Evolutionary conservation across 768 basidiomycete genomes (phyloP), one percentile per base, ranked within the genome.

Genomic region (Leccinum rimulosum): DNA sequence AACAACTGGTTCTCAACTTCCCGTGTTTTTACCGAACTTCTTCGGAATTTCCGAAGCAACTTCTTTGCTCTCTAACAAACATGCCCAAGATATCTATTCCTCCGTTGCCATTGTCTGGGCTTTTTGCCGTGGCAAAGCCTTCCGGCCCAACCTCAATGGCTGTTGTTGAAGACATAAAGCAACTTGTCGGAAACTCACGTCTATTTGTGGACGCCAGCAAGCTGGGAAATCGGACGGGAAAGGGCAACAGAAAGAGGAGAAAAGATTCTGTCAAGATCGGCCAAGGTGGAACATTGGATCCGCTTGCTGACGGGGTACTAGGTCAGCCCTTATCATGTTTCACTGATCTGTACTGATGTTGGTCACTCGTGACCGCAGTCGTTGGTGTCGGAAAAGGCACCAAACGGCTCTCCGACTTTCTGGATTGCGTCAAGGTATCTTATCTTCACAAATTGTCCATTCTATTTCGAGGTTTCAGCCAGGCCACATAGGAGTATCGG

Each of bases 261-360:
- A 70, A 69, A 15, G 80, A 83, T 22, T 67, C 74, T 2, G 77
- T 95, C 55, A 95, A 96, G 74, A 84, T 95, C 52, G 95, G 94
- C 1, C 92, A 95, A 73, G 94, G 94, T 30, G 95, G 97, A 4
- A 99, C 97, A 4, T 78, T 99, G 52, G 97, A 99, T 77, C 97
- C 97, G 15, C 80, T 98, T 36, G 97, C 97, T 6, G 93, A 97
- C 73, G 96, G 96, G 48, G 93, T 97, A 15, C 77, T 98, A 62
- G 93, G 95, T 95, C 64, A 80, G 65, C 59, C 4, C 9, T 12
- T 51, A 17, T 52, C 31, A 52, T 31, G 54, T 15, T 50, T 59
- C 50, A 22, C 48, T 17, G 51, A 45, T 45, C 43, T 45, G 43
- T 52, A 27, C 40, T 50, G 15, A 27, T n/a, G 48, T 57, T 48